Evolutionary conservation across 2,329 filamentous ascomycete species (phyloP), one percentile per base, ranked within the genome.

Genomic region (Alternaria brassicae): DNA sequence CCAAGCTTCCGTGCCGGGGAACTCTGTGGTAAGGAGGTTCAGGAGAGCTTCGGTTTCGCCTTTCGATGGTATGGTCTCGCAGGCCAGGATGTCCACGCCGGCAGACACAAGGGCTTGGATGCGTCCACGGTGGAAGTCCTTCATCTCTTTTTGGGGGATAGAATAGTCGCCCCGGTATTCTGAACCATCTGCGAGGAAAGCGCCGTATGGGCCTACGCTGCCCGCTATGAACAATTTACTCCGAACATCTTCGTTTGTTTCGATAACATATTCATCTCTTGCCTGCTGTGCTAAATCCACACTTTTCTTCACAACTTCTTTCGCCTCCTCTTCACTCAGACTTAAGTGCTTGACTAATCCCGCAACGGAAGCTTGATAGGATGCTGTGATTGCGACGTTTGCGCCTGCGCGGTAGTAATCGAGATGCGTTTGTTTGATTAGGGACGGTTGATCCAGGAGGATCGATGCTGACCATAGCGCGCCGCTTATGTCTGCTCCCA

Each of bases 131-230:
- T 83, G 81, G 61, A 83, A 83, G 3, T 63, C 66, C 51, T 78
- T 76, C 67, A 81, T 69, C 6, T 75, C 72, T 1, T 71, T 58
- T 9, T 61, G 58, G 1, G 68, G 40, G 1, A 78, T 37, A 2
- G 45, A 36, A 61, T 83, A 83, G 53, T 78, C 77, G 21, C 81
- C 81, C 2, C 73, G 69, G 56, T 83, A 83, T 62, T 83, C 81
- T 12, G 75, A 77, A 5, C 81, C 81, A 56, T 83, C 73, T 1
- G 81, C 75, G 2, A 83, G 72, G 54, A 77, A 83, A 6, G 81
- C 81, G 12, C 81, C 81, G 55, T 82, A 83, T 2, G 81, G 81
- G 0, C 81, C 81, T 6, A 83, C 78, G 53, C 77, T 80, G 4
- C 81, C 81, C 4, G 81, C 81, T 8, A 83, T 67, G 6, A 81